phyloP scores from a whole-genome alignment of 495 filamentous ascomycete genomes.

The Xylaria venustula region DNA sequence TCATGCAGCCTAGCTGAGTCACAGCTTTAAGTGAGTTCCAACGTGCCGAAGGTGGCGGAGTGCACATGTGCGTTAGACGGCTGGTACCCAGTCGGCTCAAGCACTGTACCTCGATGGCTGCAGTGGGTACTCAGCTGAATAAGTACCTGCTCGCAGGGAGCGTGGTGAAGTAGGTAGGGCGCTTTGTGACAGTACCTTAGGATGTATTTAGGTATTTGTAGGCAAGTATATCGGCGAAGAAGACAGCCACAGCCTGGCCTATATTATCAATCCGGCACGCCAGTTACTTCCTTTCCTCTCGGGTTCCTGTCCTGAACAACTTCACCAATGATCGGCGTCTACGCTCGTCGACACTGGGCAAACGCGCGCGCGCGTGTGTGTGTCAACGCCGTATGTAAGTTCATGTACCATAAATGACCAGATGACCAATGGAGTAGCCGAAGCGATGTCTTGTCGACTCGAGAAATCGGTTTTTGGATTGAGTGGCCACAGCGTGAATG shows the following conservation, averaged over 20 bases:
- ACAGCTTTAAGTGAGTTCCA: neutral
- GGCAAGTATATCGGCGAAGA: neutral
- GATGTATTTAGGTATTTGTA: too few relatives aligned
- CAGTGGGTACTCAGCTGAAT: slow-evolving; percentile 8
- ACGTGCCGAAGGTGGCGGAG: slow-evolving; percentile 6
- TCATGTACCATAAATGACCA: neutral
- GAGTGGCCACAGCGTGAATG: neutral
- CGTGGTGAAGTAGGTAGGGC: too few relatives aligned
- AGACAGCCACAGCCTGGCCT: neutral
- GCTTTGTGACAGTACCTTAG: too few relatives aligned
- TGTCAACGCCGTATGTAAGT: neutral
- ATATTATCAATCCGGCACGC: neutral
- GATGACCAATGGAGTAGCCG: neutral
- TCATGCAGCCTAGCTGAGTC: slow-evolving; percentile 3
- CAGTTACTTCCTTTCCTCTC: neutral
- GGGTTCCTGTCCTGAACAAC: neutral
- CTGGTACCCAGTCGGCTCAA: neutral
- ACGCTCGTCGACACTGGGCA: neutral
- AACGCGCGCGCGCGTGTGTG: neutral
- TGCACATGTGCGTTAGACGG: slow-evolving; percentile 4
- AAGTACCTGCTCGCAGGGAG: slow-evolving; percentile 8
- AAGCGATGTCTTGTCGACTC: neutral
- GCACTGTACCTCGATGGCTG: neutral
- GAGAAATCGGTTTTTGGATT: neutral
- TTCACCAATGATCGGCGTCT: neutral